Percentiles rank a stretch among this genome's conserved stretches.
These are phyloP conservation scores for Elongisporangium anandrum DNA, from an alignment of 352 stramenopile species.

Conservation along the genomic window DNA sequence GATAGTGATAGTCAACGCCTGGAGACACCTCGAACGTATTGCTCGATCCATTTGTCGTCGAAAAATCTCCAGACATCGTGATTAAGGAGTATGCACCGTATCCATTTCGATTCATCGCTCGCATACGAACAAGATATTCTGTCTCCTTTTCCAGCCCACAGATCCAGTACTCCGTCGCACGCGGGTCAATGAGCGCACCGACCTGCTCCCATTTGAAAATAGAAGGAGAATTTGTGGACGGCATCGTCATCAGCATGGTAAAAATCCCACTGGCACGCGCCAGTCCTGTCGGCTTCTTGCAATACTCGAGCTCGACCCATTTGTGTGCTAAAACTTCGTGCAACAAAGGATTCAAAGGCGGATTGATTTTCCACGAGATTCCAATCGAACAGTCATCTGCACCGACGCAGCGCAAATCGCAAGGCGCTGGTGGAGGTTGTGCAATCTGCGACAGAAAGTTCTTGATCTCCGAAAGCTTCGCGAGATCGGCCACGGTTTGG, in stretches of 20 bases:
- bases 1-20: not conserved
- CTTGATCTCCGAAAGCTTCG: conserved; percentile 27
- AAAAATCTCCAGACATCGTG: conserved; percentile 41
- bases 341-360: conserved; percentile 20
- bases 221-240: conserved; percentile 13
- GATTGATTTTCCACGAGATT: conserved; percentile 49
- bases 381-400: conserved; percentile 46
- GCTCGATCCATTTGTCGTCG: conserved; percentile 15
- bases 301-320: conserved; percentile 58
- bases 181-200: conserved; percentile 36
- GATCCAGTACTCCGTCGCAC: conserved; percentile 56
- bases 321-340: conserved; percentile 32
- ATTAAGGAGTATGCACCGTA: conserved; percentile 51
- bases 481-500: conserved; percentile 37
- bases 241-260: conserved; percentile 47
- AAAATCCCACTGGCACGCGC: conserved; percentile 40
- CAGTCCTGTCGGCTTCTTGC: conserved; percentile 46
- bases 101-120: conserved; percentile 55
- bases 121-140: conserved; percentile 62
- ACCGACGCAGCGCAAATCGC: conserved; percentile 36
- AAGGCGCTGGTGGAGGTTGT: conserved; percentile 24
- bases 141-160: conserved; percentile 41
- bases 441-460: conserved; percentile 38
- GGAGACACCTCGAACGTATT: not conserved
- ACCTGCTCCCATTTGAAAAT: conserved; percentile 54